phyloP scores from a whole-genome alignment of 2,329 filamentous ascomycete genomes.

The Escovopsis sp. region DNA sequence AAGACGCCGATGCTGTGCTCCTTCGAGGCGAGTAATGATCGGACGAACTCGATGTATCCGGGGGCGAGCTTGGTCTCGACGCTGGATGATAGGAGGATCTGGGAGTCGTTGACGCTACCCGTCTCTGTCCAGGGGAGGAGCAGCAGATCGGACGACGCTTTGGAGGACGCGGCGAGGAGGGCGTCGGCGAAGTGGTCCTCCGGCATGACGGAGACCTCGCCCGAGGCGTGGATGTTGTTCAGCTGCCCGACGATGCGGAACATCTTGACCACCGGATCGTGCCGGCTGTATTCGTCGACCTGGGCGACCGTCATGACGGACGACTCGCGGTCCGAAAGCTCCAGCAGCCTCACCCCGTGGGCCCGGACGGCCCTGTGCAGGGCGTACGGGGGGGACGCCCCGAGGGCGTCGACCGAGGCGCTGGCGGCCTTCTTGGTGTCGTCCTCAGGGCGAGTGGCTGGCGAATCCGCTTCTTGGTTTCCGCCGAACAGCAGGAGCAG shows the following conservation, averaged over 20 bases:
- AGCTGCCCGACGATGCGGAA: conserved; percentile 81
- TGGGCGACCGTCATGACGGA: conserved; percentile 91
- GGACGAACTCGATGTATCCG: conserved; percentile 60
- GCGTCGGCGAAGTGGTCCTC: conserved; percentile 67
- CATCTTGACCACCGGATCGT: conserved; percentile 78
- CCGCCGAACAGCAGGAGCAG: conserved; percentile 67
- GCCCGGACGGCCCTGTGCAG: conserved; percentile 37
- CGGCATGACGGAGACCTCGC: conserved; percentile 66
- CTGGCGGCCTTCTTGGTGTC: conserved; percentile 15
- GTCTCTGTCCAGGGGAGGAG: conserved; percentile 84
- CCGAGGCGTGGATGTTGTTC: conserved; percentile 68
- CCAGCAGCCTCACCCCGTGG: conserved; percentile 72
- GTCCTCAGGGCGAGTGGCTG: conserved; percentile 3
- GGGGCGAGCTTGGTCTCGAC: conserved; percentile 24
- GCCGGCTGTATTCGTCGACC: conserved; percentile 52
- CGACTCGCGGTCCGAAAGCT: conserved; percentile 82
- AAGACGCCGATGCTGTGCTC: conserved; percentile 67
- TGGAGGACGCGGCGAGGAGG: conserved; percentile 51
- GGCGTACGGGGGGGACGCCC: background rate
- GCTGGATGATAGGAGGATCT: conserved; percentile 11
- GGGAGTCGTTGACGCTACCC: conserved; percentile 52
- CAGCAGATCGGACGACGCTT: conserved; percentile 57
- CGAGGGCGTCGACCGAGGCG: background rate
- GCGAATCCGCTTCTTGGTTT: conserved; percentile 9
- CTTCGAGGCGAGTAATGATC: conserved; percentile 44